Evolutionary conservation across 2,329 filamentous ascomycete species (phyloP), one percentile per base, ranked within the genome.

Genomic region (Capronia epimyces): DNA sequence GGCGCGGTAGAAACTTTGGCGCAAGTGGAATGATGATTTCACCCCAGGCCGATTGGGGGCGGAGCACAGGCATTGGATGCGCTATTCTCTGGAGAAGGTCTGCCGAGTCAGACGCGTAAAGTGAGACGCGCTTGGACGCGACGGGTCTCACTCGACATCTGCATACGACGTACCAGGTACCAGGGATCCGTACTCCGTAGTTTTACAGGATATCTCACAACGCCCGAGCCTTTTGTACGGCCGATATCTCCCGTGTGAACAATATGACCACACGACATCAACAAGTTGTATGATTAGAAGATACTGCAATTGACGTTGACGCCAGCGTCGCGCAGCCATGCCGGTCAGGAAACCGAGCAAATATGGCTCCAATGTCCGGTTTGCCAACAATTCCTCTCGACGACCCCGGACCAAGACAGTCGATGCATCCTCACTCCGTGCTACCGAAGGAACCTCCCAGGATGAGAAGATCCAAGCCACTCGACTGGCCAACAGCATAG

Each of bases 381-480:
- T 71, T 7, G 60, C 62, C 31, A 65, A 67, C 40, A 63, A 72
- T 36, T 69, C 69, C 4, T 72, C 52, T 13, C 51, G 51, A 27
- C 34, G 67, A 46, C 70, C 69, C 18, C 75, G 77, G 43, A 76
- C 82, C 21, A 87, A 87, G 64, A 94, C 88, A 3, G 87, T 97
- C 60, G 83, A 91, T 50, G 82, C 87, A 27, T 84, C 85, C 6
- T 81, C 83, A 21, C 73, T 86, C 43, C 78, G 86, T 37, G 81
- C 86, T 49, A 83, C 82, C 48, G 94, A 98, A 74, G 84, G 81
- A 46, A 97, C 89, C 1, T 94, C 90, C 6, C 83, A 88, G 63
- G 89, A 95, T 75, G 93, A 98, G 70, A 94, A 89, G 69, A 82
- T 88, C 71, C 90, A 98, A 71, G 84, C 89, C 31, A 85, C 83